Evolutionary conservation across 331 rosid genomes (phyloP), one percentile per base, ranked within the genome.

Genomic region (Pyrus hybrid): DNA sequence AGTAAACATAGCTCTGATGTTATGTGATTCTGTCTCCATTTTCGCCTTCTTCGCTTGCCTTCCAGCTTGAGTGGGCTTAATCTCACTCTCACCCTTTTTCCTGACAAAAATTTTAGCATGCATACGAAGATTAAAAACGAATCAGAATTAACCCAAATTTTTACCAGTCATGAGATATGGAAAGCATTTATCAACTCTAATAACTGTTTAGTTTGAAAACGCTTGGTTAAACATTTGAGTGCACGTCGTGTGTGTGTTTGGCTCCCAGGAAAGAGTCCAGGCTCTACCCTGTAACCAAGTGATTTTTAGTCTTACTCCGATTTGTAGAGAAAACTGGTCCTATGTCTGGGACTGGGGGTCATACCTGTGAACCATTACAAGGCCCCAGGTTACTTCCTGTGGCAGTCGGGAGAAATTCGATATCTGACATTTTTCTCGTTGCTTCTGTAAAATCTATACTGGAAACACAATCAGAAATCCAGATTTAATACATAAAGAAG

Each of bases 1-100:
- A 32, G 80, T 29, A 78, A 94, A 91, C 97, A 94, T 91, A 0
- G 86, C 99, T 74, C 70, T 90, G 74, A 86, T 90, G 92, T 87
- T 88, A 70, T 68, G 94, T 30, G 99, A 92, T 68, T 81, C 85
- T 14, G 95, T 81, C 86, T 94, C 97, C 87, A 80, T 23, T 84
- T 90, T 92, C 4, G 85, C 73, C 85, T 91, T 92, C 84, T 88
- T 91, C 16, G 86, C 80, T 78, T 67, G 91, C 78, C 89, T 88
- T 75, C 91, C 94, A 56, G 74, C 83, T 84, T 74, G 84, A 23
- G 68, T 74, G 4, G 62, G 67, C 86, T 84, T 92, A 71, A 67
- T 76, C 43, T 51, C 83, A 61, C 71, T 79, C 72, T 77, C 56
- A 47, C 65, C 72, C 43, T 80, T 80, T 86, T 60, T 86, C 97